A percentile compares a stretch with the other conserved stretches of the same genome.
These are phyloP conservation scores for Neofusicoccum sp. DNA, from an alignment of 2,329 filamentous ascomycete genomes.

Conservation along the genomic window DNA sequence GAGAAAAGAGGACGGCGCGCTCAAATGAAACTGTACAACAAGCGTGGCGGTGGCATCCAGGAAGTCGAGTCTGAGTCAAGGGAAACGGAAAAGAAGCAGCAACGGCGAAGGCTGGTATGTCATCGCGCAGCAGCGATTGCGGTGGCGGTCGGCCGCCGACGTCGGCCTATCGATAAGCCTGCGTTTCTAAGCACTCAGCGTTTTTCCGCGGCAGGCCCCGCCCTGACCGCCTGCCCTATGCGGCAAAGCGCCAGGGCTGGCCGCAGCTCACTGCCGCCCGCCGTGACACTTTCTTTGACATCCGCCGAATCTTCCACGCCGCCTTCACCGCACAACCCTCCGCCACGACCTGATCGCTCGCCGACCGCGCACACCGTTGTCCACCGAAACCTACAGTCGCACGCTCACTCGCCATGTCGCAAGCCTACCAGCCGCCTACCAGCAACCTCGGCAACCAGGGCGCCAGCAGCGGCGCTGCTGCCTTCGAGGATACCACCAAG, in stretches of 20 bases:
- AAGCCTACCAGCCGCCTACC: conserved; percentile 20
- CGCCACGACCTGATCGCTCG: background rate
- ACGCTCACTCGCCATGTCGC: conserved; percentile 11
- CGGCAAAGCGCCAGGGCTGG: background rate
- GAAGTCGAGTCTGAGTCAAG: no score
- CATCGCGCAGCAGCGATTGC: conserved; percentile 1
- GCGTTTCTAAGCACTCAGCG: conserved; percentile 16
- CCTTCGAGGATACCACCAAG: conserved; percentile 50
- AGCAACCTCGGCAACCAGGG: conserved; percentile 16
- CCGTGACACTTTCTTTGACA: background rate
- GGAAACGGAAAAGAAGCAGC: conserved; percentile 7
- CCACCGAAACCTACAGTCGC: background rate
- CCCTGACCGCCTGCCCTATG: conserved; percentile 7
- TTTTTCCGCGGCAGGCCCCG: background rate
- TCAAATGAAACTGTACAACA: background rate
- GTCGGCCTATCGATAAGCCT: conserved; percentile 17
- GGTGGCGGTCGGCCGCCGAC: conserved; percentile 11
- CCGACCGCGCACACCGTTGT: background rate
- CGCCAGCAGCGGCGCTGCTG: conserved; percentile 43
- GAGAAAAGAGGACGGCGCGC: background rate
- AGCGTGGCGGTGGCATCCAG: background rate
- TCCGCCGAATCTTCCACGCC: background rate
- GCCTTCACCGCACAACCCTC: background rate
- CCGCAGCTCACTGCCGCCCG: background rate
- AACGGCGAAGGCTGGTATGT: conserved; percentile 3